phyloP scores from a whole-genome alignment of 352 stramenopile genomes.

The Globisporangium orthogonon region DNA sequence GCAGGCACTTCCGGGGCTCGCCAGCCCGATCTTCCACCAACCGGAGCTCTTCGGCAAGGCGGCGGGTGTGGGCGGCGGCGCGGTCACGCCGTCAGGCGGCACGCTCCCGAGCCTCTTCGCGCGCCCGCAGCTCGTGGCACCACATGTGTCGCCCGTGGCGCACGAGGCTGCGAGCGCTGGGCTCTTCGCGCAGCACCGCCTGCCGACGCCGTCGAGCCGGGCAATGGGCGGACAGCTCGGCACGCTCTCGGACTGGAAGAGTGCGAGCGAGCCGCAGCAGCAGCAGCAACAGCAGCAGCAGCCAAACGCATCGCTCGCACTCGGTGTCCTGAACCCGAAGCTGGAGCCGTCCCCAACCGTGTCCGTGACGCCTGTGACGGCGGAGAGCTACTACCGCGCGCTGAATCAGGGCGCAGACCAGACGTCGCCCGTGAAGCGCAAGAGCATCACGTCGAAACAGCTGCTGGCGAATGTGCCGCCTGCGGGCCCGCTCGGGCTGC shows the following conservation, averaged over 20 bases:
- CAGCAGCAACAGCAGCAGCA: not conserved
- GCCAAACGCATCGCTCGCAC: not conserved
- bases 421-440: conserved; percentile 63
- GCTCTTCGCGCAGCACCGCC: conserved; percentile 5
- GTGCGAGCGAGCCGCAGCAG: not conserved
- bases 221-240: not conserved
- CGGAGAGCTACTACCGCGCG: conserved; percentile 25
- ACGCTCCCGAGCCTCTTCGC: conserved; percentile 47
- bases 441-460: conserved; percentile 76
- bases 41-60: conserved; percentile 26
- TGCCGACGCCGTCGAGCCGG: conserved; percentile 10
- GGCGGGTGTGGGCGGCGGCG: not conserved
- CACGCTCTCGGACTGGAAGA: conserved; percentile 11
- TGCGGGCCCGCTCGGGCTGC: conserved; percentile 14
- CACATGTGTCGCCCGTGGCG: conserved; percentile 20
- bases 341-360: conserved; percentile 24
- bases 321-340: conserved; percentile 6
- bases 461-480: conserved; percentile 32
- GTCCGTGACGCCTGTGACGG: conserved; percentile 31
- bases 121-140: conserved; percentile 26
- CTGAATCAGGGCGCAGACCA: conserved; percentile 21
- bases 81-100: conserved; percentile 17
- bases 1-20: conserved; percentile 12
- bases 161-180: not conserved
- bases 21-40: conserved; percentile 28